Evolutionary conservation across 768 basidiomycete species (phyloP).

Genomic region (Russula earlei): DNA sequence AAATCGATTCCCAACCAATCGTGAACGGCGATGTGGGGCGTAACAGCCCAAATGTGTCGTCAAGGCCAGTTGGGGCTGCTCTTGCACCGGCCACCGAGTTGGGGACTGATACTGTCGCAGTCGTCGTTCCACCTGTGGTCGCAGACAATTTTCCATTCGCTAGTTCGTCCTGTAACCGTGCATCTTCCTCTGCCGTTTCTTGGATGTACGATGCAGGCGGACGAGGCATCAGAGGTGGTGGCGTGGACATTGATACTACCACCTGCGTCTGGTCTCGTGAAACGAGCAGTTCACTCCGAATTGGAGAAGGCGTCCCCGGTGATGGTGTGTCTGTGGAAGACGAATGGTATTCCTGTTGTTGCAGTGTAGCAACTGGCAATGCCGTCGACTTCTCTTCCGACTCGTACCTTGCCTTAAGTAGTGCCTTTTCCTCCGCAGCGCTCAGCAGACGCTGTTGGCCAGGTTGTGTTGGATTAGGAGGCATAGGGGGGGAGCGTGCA

Average conservation of each 20-base stretch:
- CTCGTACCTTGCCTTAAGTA: slow-evolving; percentile 54
- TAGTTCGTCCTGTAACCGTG: slow-evolving; percentile 36
- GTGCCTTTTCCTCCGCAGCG: slow-evolving; percentile 74
- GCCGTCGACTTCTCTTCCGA: slow-evolving; percentile 34
- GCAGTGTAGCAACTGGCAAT: slow-evolving; percentile 12
- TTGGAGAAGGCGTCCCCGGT: neutral
- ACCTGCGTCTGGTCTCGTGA: neutral
- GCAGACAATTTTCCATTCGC: slow-evolving; percentile 20
- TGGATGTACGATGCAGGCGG: slow-evolving; percentile 75
- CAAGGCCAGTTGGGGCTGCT: slow-evolving; percentile 16
- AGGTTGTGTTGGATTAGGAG: slow-evolving; percentile 21
- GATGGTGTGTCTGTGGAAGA: slow-evolving; percentile 7
- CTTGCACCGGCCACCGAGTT: slow-evolving; percentile 9
- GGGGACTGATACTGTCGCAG: neutral
- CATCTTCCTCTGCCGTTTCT: slow-evolving; percentile 70
- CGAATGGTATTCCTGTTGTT: slow-evolving; percentile 1
- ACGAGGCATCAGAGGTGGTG: slow-evolving; percentile 53
- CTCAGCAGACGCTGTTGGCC: slow-evolving; percentile 34
- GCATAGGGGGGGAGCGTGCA: slow-evolving; percentile 27
- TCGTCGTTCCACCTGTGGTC: neutral
- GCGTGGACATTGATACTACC: neutral
- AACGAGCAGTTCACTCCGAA: neutral
- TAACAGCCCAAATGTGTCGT: slow-evolving; percentile 20
- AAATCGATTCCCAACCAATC: neutral
- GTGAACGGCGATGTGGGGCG: slow-evolving; percentile 14